Evolutionary conservation across 371 early-diverging fungal genomes (phyloP).

Genomic region (Saksenaea vasiformis): DNA sequence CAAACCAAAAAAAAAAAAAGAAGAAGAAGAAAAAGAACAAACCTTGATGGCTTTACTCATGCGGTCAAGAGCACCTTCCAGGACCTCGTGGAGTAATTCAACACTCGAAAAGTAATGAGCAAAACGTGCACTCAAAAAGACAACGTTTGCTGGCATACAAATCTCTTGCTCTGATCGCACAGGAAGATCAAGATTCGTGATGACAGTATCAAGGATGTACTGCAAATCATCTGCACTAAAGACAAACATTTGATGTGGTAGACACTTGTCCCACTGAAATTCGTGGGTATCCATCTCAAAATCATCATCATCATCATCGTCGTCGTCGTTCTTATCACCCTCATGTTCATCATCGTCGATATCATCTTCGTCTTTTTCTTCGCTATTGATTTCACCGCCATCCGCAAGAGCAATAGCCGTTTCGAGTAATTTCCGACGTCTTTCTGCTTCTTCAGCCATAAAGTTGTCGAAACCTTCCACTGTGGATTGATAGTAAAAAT

Average conservation of each 20-base stretch:
- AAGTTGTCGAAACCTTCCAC: slow-evolving; percentile 42
- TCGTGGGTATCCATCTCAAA: slow-evolving; percentile 27
- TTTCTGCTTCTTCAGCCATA: slow-evolving; percentile 50
- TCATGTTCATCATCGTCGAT: no score
- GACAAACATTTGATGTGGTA: slow-evolving; percentile 90
- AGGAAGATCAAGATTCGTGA: slow-evolving; percentile 61
- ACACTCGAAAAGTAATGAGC: slow-evolving; percentile 77
- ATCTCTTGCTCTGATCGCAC: slow-evolving; percentile 54
- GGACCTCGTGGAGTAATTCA: slow-evolving; percentile 71
- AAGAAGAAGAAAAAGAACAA: neutral
- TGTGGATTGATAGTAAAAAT: slow-evolving; percentile 47
- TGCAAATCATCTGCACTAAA: slow-evolving; percentile 62
- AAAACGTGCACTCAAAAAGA: slow-evolving; percentile 88
- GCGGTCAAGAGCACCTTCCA: slow-evolving; percentile 61
- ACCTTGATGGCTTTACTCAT: slow-evolving; percentile 70
- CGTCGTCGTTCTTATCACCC: slow-evolving; percentile 15
- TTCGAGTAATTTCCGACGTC: slow-evolving; percentile 43
- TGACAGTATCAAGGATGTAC: slow-evolving; percentile 69
- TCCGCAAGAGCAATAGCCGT: slow-evolving; percentile 26
- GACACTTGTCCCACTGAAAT: slow-evolving; percentile 78
- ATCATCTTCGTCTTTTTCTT: slow-evolving; percentile 13
- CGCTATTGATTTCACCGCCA: slow-evolving; percentile 6
- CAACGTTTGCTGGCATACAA: slow-evolving; percentile 81
- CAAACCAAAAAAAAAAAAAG: neutral
- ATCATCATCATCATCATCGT: slow-evolving; percentile 25